Evolutionary conservation across 441 rosid species (phyloP).

Genomic region (Croton setiger): DNA sequence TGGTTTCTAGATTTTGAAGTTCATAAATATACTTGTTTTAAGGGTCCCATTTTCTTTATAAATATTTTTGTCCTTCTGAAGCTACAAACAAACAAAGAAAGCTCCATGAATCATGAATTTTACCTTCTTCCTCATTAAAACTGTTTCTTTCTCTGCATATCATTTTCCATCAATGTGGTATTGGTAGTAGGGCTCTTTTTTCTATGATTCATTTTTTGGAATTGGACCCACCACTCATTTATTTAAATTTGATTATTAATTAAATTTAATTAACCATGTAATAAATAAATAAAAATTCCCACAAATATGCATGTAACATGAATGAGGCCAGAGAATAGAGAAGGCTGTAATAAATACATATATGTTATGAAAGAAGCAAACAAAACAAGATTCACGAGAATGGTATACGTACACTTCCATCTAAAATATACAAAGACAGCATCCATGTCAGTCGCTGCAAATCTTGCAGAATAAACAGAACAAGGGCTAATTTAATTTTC

Average conservation of each 20-base stretch:
- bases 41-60: constrained; percentile 18
- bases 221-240: not conserved
- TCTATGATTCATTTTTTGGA: not conserved
- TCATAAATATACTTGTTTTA: constrained; percentile 17
- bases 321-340: constrained; percentile 19
- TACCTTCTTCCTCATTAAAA: constrained; percentile 19
- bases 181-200: constrained; percentile 27
- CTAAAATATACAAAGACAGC: constrained; percentile 27
- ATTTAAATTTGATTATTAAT: not conserved
- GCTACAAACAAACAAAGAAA: constrained; percentile 22
- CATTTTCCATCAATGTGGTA: constrained; percentile 26
- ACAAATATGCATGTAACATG: constrained; percentile 33
- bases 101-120: constrained; percentile 18
- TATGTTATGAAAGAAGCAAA: constrained; percentile 22
- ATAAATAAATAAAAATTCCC: too few relatives aligned
- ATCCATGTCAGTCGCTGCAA: constrained; percentile 56
- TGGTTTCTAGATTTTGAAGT: constrained; percentile 35
- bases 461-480: constrained; percentile 28
- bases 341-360: constrained; percentile 14
- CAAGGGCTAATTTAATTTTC: not conserved
- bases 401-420: constrained; percentile 29
- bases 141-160: constrained; percentile 15
- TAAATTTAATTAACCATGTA: too few relatives aligned
- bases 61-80: not conserved
- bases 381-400: constrained; percentile 53